Evolutionary conservation across 2,329 filamentous ascomycete species (phyloP).

Genomic region (Microthyrium microscopicum): DNA sequence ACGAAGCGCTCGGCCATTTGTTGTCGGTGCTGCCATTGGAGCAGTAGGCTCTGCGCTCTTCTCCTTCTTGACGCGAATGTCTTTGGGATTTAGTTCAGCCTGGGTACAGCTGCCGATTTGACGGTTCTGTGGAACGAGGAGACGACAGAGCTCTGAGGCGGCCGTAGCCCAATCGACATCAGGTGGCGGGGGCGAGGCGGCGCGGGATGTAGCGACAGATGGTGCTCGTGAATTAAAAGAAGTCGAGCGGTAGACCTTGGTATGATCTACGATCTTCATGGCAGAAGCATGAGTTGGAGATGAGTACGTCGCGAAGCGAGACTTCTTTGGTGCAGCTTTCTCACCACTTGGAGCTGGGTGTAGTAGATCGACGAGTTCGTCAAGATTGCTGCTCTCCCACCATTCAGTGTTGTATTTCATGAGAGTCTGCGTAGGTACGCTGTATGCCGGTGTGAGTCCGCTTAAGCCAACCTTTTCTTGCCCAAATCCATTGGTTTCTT

Average conservation of each 20-base stretch:
- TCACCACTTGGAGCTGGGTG: slow-evolving; percentile 32
- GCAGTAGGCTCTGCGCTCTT: slow-evolving; percentile 36
- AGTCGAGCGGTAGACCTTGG: slow-evolving; percentile 46
- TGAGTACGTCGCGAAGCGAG: slow-evolving; percentile 33
- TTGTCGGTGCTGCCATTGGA: slow-evolving; percentile 17
- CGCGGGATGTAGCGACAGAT: slow-evolving; percentile 22
- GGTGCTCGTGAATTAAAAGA: slow-evolving; percentile 22
- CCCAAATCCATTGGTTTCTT: slow-evolving; percentile 29
- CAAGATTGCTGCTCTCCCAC: slow-evolving; percentile 33
- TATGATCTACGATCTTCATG: slow-evolving; percentile 57
- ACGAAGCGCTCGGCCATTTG: slow-evolving; percentile 30
- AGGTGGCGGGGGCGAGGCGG: slow-evolving; percentile 52
- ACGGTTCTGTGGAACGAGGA: slow-evolving; percentile 62
- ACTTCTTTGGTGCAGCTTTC: slow-evolving; percentile 24
- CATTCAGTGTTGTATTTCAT: slow-evolving; percentile 17
- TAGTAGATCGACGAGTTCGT: slow-evolving; percentile 49
- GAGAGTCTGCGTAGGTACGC: neutral
- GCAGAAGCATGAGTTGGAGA: slow-evolving; percentile 78
- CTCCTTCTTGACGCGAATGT: slow-evolving; percentile 40
- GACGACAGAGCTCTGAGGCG: slow-evolving; percentile 64
- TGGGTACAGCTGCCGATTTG: slow-evolving; percentile 59
- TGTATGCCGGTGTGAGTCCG: slow-evolving; percentile 9
- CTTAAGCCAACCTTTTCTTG: slow-evolving; percentile 38
- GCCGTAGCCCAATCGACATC: slow-evolving; percentile 76
- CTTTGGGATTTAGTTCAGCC: slow-evolving; percentile 49